phyloP scores from a whole-genome alignment of 768 basidiomycete species.

The Kwoniella sp. region DNA sequence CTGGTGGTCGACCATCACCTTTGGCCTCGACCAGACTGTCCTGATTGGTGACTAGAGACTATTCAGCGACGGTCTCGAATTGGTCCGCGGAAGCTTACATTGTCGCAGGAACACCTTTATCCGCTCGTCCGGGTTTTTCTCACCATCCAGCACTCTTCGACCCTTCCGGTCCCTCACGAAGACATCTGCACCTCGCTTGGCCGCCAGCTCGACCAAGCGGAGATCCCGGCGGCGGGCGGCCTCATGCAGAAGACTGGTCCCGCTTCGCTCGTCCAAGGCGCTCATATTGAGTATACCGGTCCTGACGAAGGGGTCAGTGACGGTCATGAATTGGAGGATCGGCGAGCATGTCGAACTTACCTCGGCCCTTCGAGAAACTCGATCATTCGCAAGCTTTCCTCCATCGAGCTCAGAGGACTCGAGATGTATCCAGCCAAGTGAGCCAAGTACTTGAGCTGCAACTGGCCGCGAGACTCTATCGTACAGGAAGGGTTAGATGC shows the following conservation, averaged over 20 bases:
- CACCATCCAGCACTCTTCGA: slow-evolving; percentile 61
- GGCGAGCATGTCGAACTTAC: slow-evolving; percentile 22
- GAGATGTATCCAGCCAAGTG: slow-evolving; percentile 66
- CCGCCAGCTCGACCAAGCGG: slow-evolving; percentile 72
- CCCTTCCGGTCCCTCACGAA: slow-evolving; percentile 77
- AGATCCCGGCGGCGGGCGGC: slow-evolving; percentile 74
- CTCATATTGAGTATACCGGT: slow-evolving; percentile 69
- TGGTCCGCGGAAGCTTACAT: slow-evolving; percentile 56
- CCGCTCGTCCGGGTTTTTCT: slow-evolving; percentile 66
- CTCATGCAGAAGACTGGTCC: slow-evolving; percentile 77
- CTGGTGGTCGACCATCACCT: slow-evolving; percentile 39
- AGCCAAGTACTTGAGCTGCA: slow-evolving; percentile 60
- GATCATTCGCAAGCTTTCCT: slow-evolving; percentile 30
- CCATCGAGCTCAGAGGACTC: slow-evolving; percentile 53
- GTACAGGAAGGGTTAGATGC: background rate
- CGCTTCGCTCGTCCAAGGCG: slow-evolving; percentile 72
- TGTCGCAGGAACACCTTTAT: slow-evolving; percentile 78
- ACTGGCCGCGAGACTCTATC: slow-evolving; percentile 66
- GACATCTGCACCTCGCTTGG: slow-evolving; percentile 81
- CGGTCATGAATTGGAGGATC: no score
- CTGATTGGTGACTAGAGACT: slow-evolving; percentile 68
- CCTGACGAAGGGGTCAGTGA: no score
- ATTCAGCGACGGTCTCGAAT: background rate
- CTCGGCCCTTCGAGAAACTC: slow-evolving; percentile 36
- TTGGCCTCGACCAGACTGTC: slow-evolving; percentile 61